Conservation (phyloP, 1,284 basidiomycete genomes). For the Melampsora larici-populina region DNA sequence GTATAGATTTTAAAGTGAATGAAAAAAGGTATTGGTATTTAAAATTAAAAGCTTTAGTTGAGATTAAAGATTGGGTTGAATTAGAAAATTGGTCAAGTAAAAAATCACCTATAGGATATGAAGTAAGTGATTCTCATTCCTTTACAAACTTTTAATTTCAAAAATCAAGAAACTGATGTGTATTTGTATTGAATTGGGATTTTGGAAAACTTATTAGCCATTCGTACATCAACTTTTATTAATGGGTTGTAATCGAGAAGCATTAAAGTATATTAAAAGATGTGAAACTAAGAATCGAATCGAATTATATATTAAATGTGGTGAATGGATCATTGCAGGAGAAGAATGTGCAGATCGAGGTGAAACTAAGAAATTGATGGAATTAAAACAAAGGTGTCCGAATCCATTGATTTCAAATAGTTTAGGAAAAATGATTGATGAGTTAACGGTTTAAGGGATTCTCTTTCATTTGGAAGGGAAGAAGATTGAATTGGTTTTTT, state of each 20-base stretch:
- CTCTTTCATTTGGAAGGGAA: too few relatives aligned
- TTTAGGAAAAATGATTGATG: slow-evolving; percentile 36
- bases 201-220: too few relatives aligned
- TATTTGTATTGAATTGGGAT: too few relatives aligned
- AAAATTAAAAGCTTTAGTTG: slow-evolving; percentile 75
- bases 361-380: slow-evolving; percentile 67
- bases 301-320: slow-evolving; percentile 80
- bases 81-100: slow-evolving; percentile 79
- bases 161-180: background rate
- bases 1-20: slow-evolving; percentile 80
- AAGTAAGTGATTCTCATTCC: slow-evolving; percentile 3
- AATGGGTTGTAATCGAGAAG: slow-evolving; percentile 70
- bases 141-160: background rate
- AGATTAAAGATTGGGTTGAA: slow-evolving; percentile 74
- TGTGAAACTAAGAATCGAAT: slow-evolving; percentile 78
- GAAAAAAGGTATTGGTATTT: slow-evolving; percentile 89
- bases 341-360: slow-evolving; percentile 79
- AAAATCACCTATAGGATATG: slow-evolving; percentile 87
- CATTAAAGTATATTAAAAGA: slow-evolving; percentile 68
- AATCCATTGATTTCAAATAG: slow-evolving; percentile 18
- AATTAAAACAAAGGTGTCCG: slow-evolving; percentile 34
- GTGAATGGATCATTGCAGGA: slow-evolving; percentile 80
- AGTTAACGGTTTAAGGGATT: slow-evolving; percentile 17
- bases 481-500: too few relatives aligned
- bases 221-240: slow-evolving; percentile 78